Conservation (phyloP, 805 yeast species). For the Ogataea zsoltii region DNA sequence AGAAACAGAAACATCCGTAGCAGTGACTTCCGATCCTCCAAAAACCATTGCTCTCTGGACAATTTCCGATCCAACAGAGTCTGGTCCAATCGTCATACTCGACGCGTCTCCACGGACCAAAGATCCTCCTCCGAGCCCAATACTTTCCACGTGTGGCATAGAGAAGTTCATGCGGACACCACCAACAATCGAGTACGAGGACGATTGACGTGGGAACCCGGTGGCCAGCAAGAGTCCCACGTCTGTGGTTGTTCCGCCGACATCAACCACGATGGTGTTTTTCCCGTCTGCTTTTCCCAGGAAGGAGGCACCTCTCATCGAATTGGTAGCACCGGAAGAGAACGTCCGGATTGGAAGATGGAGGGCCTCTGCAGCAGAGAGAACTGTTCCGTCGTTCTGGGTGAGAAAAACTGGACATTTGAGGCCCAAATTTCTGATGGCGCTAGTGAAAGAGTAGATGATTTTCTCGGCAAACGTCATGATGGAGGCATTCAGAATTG, state of each 20-base stretch:
- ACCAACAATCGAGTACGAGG: constrained; percentile 44
- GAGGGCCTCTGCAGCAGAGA: constrained; percentile 41
- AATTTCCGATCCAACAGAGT: constrained; percentile 47
- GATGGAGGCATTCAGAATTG: constrained; percentile 48
- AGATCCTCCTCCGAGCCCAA: constrained; percentile 55
- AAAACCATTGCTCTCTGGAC: constrained; percentile 38
- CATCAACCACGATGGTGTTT: constrained; percentile 43
- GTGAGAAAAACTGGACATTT: constrained; percentile 41
- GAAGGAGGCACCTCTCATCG: constrained; percentile 49
- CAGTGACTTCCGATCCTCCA: constrained; percentile 43
- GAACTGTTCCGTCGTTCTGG: constrained; percentile 51
- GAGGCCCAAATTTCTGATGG: constrained; percentile 39
- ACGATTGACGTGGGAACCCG: constrained; percentile 50
- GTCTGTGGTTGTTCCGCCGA: constrained; percentile 54
- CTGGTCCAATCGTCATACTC: constrained; percentile 44
- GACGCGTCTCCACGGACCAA: constrained; percentile 34
- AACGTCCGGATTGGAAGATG: constrained; percentile 46
- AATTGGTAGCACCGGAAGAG: constrained; percentile 51
- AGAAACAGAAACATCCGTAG: constrained; percentile 45
- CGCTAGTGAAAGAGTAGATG: constrained; percentile 39
- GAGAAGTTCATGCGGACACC: constrained; percentile 52
- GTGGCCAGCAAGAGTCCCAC: constrained; percentile 46
- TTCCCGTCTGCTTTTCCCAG: constrained; percentile 38
- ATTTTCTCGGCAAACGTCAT: constrained; percentile 43
- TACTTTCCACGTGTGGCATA: constrained; percentile 51